These are phyloP conservation scores for Brassica carinata DNA, from an alignment of 345 rosid genomes.

Conservation along the genomic window DNA sequence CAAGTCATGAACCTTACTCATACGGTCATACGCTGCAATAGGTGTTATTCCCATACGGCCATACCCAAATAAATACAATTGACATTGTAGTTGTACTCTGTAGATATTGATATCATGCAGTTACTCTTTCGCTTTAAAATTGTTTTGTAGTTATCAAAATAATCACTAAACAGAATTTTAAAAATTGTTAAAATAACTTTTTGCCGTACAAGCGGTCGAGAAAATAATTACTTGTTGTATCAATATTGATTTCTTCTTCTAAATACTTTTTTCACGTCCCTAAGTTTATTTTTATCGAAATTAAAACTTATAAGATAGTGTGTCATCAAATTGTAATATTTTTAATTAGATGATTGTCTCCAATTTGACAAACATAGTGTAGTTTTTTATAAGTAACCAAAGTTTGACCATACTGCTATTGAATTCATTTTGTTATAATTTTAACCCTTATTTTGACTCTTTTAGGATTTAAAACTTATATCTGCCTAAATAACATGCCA, in stretches of 20 bases:
- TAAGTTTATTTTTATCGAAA: background rate
- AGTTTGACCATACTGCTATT: background rate
- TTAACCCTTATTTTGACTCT: background rate
- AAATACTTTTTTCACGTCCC: background rate
- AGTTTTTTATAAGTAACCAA: background rate
- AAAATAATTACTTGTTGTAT: background rate
- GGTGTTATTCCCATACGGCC: constrained; percentile 18
- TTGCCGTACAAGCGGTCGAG: background rate
- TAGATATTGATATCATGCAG: constrained; percentile 6
- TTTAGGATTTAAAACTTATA: constrained; percentile 8
- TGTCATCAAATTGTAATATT: background rate
- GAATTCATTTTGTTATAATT: background rate
- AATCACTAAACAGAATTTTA: background rate
- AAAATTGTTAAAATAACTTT: background rate
- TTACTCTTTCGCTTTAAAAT: background rate
- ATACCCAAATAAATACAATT: constrained; percentile 7
- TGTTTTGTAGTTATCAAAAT: background rate
- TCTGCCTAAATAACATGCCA: background rate
- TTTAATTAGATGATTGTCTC: background rate
- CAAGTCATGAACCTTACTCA: background rate
- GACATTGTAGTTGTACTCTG: background rate
- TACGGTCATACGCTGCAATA: background rate
- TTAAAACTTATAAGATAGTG: background rate
- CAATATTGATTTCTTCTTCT: background rate
- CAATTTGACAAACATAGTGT: background rate